Evolutionary conservation across 768 basidiomycete species (phyloP), one percentile per base, ranked within the genome.

Genomic region (Leccinellum albellum): DNA sequence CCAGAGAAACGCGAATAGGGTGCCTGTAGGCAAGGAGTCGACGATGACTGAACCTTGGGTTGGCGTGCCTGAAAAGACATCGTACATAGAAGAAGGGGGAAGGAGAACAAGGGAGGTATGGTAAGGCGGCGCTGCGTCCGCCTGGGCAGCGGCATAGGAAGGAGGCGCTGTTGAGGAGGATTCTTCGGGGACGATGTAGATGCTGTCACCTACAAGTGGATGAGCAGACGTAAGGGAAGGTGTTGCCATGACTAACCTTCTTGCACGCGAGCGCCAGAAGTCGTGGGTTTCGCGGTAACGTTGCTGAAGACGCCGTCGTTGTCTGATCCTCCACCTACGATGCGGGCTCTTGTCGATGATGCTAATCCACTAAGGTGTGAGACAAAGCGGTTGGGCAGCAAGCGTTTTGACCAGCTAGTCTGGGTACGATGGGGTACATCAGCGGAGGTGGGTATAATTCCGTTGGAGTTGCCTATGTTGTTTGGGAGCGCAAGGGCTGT

Each of bases 61-160:
- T 50, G 60, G 61, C 24, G 64, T 29, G 32, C 67, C 62, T 28
- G 83, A 70, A 15, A 86, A 76, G 15, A 84, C 72, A 20, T 69
- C 61, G 15, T 63, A 68, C 17, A 61, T 33, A 12, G 54, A 44
- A 10, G 62, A 59, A 4, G 71, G 62, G 9, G 95, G 94, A 7
- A 95, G 87, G 69, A 98, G 91, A n/a, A 98, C 84, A 3, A 93
- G 95, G 2, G 93, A 97, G 63, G 98, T 96, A 86, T 94, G 98
- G 73, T 99, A 99, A 1, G 94, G 91, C 4, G 97, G 97, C 7
- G 94, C 94, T n/a, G 93, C 86, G 72, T 99, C 97, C 15, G 90
- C 86, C 68, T 95, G 87, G 10, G 97, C 97, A 29, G 85, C 80
- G 14, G 91, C 87, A 71, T 99, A 98, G 8, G 95, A 89, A 1